phyloP scores from a whole-genome alignment of 768 basidiomycete genomes.

The Myochromella boudieri region DNA sequence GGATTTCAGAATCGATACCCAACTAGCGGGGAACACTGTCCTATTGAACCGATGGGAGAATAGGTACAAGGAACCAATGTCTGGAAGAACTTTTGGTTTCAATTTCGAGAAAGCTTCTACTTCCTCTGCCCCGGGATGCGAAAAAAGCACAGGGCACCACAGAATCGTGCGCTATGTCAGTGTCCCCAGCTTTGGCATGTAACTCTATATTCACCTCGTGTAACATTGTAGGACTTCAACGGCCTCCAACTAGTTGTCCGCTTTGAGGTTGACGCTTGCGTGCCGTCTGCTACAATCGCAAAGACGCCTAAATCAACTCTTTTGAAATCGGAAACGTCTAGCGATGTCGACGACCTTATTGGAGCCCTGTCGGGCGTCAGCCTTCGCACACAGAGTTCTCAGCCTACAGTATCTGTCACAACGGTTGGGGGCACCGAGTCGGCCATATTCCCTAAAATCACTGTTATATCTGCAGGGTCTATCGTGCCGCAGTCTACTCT shows the following conservation, averaged over 20 bases:
- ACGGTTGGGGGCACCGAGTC: too few species aligned
- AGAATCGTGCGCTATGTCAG: slow-evolving; percentile 65
- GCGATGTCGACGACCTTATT: slow-evolving; percentile 35
- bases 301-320: slow-evolving; percentile 19
- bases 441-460: slow-evolving; percentile 18
- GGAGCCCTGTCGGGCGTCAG: slow-evolving; percentile 31
- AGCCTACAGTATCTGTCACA: slow-evolving; percentile 16
- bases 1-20: slow-evolving; percentile 70
- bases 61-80: slow-evolving; percentile 31
- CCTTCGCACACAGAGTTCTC: slow-evolving; percentile 20
- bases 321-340: background rate
- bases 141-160: slow-evolving; percentile 55
- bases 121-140: slow-evolving; percentile 44
- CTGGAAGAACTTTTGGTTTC: slow-evolving; percentile 49
- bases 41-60: slow-evolving; percentile 62
- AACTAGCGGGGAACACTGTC: slow-evolving; percentile 61
- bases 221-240: slow-evolving; percentile 46
- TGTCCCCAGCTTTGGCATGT: background rate
- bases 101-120: slow-evolving; percentile 64
- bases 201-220: background rate
- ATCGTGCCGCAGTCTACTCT: slow-evolving; percentile 41
- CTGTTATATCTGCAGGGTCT: slow-evolving; percentile 22
- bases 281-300: slow-evolving; percentile 20
- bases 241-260: slow-evolving; percentile 59
- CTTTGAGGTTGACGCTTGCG: slow-evolving; percentile 55